Conservation (phyloP, 2,329 filamentous ascomycete species). For the Fusarium lateritium region DNA sequence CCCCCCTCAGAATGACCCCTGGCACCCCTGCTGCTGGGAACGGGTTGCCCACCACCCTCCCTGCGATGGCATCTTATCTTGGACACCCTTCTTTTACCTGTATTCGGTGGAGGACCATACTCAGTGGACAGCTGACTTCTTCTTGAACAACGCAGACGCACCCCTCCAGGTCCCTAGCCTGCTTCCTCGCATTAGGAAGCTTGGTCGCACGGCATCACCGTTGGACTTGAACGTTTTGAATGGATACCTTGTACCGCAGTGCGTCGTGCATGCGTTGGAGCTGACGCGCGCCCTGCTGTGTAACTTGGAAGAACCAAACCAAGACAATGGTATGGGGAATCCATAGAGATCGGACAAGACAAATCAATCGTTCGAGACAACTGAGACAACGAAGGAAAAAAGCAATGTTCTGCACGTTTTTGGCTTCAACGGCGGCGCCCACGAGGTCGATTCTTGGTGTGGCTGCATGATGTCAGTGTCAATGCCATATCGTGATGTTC, state of each 20-base stretch:
- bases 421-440: not conserved
- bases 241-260: constrained; percentile 14
- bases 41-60: constrained; percentile 19
- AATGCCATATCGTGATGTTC: constrained; percentile 18
- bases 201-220: constrained; percentile 45
- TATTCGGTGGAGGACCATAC: too few relatives aligned
- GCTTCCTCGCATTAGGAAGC: constrained; percentile 12
- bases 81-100: constrained; percentile 20
- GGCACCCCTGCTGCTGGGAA: constrained; percentile 19
- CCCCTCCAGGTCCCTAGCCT: constrained; percentile 21
- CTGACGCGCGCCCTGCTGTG: constrained; percentile 40
- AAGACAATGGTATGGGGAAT: not conserved
- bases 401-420: constrained; percentile 7
- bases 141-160: constrained; percentile 41
- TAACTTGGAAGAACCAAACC: constrained; percentile 24
- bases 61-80: constrained; percentile 37
- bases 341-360: constrained; percentile 13
- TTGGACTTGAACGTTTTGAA: constrained; percentile 25
- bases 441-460: constrained; percentile 17
- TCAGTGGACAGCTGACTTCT: constrained; percentile 21
- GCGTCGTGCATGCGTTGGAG: constrained; percentile 42
- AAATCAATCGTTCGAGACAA: constrained; percentile 14
- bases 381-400: constrained; percentile 3
- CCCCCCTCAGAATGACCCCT: constrained; percentile 20
- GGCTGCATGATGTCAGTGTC: constrained; percentile 32